Evolutionary conservation across 805 yeast species (phyloP).

Genomic region (Yamadazyma endophytica): DNA sequence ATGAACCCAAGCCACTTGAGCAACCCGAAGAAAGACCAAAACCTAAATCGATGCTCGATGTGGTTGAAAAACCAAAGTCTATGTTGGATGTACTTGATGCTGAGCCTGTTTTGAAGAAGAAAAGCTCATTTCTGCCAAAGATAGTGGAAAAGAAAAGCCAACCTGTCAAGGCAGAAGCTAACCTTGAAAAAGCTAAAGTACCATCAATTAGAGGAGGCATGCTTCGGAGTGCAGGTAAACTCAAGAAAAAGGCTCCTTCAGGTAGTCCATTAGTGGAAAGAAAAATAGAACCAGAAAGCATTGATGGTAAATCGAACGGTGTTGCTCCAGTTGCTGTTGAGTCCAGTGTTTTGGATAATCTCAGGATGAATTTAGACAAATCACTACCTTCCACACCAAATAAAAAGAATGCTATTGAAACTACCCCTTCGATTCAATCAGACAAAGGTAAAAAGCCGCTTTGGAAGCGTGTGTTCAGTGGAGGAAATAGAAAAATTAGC

Average conservation of each 20-base stretch:
- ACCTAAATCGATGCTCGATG: constrained; percentile 7
- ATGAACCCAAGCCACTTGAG: not conserved
- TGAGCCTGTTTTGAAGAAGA: too few species aligned
- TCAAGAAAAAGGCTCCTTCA: constrained; percentile 9
- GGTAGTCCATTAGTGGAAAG: constrained; percentile 6
- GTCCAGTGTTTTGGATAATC: not conserved
- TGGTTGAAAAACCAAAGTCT: constrained; percentile 5
- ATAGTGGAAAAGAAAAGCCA: too few species aligned
- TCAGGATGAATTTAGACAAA: constrained; percentile 2
- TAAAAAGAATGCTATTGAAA: not conserved
- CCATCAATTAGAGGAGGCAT: constrained; percentile 1
- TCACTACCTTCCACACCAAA: constrained; percentile 10
- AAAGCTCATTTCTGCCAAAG: too few species aligned
- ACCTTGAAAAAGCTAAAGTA: too few species aligned
- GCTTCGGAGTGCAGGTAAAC: not conserved
- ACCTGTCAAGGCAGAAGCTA: too few species aligned
- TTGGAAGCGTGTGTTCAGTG: constrained; percentile 12
- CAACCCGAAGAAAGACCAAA: constrained; percentile 1
- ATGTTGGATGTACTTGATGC: constrained; percentile 6
- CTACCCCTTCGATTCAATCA: not conserved
- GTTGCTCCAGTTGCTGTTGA: not conserved
- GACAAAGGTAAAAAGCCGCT: constrained; percentile 2
- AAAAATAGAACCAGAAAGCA: constrained; percentile 1
- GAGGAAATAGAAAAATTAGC: constrained; percentile 1
- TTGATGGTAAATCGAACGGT: not conserved